Evolutionary conservation across 2,329 filamentous ascomycete species (phyloP).

Genomic region (Xylariaceae sp.): DNA sequence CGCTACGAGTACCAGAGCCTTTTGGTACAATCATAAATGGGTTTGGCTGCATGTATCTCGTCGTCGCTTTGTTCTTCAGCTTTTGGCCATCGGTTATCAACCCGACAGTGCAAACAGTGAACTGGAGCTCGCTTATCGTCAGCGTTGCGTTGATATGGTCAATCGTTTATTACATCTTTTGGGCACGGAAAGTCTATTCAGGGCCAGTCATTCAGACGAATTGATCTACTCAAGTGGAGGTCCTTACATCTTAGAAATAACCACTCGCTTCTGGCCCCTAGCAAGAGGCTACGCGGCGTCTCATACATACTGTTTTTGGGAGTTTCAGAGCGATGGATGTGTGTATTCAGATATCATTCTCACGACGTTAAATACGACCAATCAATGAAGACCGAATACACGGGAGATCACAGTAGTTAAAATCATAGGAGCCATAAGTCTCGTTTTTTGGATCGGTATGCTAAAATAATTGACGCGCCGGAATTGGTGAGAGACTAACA

Average conservation of each 20-base stretch:
- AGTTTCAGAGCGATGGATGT: too few species aligned
- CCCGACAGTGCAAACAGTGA: slow-evolving; percentile 9
- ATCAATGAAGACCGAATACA: too few species aligned
- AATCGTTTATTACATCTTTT: slow-evolving; percentile 16
- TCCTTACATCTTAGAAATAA: not conserved
- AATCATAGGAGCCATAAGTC: too few species aligned
- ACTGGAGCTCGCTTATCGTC: slow-evolving; percentile 17
- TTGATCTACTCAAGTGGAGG: not conserved
- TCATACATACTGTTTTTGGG: not conserved
- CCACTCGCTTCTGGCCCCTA: not conserved
- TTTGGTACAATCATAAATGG: slow-evolving; percentile 20
- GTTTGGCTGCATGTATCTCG: slow-evolving; percentile 21
- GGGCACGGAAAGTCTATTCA: slow-evolving; percentile 14
- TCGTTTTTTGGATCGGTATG: too few species aligned
- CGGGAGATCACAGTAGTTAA: too few species aligned
- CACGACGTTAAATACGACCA: too few species aligned
- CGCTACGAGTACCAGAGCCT: slow-evolving; percentile 11
- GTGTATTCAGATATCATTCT: too few species aligned
- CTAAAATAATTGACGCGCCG: too few species aligned
- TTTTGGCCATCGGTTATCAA: slow-evolving; percentile 18
- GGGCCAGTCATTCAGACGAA: slow-evolving; percentile 16
- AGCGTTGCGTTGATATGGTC: slow-evolving; percentile 8
- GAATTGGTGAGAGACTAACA: too few species aligned
- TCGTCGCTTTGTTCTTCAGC: slow-evolving; percentile 23
- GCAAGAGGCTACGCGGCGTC: not conserved